Percentiles rank a stretch among this genome's conserved stretches.
phyloP scores from a whole-genome alignment of 2,329 filamentous ascomycete genomes.

The Paracorniculantispora psalliotae region DNA sequence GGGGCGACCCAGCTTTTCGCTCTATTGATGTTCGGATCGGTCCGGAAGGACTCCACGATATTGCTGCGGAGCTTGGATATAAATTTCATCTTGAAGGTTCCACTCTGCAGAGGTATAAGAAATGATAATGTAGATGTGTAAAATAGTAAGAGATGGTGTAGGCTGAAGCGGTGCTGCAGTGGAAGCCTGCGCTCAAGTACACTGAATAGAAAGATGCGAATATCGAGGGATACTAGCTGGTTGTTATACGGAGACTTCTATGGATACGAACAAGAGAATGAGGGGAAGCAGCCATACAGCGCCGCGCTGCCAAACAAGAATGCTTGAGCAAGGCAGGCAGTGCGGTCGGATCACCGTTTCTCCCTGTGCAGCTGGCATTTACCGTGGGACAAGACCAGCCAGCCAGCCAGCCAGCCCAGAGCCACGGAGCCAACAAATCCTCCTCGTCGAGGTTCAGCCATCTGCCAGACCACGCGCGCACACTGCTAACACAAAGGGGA shows the following conservation, averaged over 20 bases:
- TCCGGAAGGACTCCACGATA: conserved; percentile 19
- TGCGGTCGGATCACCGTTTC: background rate
- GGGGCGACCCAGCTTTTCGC: conserved; percentile 21
- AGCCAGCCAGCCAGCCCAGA: background rate
- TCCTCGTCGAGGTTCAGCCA: background rate
- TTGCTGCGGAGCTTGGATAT: conserved; percentile 18
- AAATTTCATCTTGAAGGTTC: conserved; percentile 17
- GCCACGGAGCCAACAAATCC: background rate
- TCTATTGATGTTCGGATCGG: conserved; percentile 25
- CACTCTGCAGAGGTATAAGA: background rate
- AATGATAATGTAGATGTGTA: background rate
- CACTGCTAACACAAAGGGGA: background rate
- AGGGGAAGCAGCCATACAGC: background rate
- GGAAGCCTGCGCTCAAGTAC: too few relatives aligned
- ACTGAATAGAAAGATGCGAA: background rate
- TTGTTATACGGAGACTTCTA: background rate
- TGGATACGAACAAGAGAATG: background rate
- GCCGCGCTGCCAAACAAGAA: background rate
- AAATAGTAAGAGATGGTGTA: background rate
- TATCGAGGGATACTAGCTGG: background rate
- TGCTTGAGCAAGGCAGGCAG: background rate
- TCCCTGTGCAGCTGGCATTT: background rate
- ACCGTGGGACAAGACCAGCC: background rate
- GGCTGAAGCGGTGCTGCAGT: too few relatives aligned
- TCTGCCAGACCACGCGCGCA: background rate